A percentile compares a stretch with the other conserved stretches of the same genome.
These are phyloP conservation scores for Colletotrichum cereale DNA, from an alignment of 2,329 filamentous ascomycete species.

Conservation along the genomic window DNA sequence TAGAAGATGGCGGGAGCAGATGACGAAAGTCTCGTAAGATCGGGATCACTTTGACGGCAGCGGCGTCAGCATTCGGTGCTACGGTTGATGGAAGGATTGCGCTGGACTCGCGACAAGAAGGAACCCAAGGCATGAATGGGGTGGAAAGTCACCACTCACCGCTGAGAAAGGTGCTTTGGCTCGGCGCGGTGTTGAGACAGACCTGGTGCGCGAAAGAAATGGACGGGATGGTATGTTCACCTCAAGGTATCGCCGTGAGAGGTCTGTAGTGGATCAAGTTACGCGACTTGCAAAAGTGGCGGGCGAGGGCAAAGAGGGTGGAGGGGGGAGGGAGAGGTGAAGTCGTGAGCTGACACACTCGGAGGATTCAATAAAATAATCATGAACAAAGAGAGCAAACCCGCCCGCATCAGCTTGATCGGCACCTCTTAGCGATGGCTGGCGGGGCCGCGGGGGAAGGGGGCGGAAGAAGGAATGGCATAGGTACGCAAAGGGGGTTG, in stretches of 20 bases:
- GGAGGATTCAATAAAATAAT: conserved; percentile 37
- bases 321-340: conserved; percentile 19
- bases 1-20: background rate
- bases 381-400: conserved; percentile 19
- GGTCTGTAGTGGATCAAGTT: conserved; percentile 1
- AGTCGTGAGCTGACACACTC: conserved; percentile 5
- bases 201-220: conserved; percentile 11
- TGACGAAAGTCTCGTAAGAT: conserved; percentile 26
- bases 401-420: conserved; percentile 28
- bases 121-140: background rate
- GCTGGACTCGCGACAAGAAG: conserved; percentile 17
- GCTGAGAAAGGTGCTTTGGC: conserved; percentile 23
- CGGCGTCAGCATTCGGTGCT: conserved; percentile 34
- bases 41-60: conserved; percentile 18
- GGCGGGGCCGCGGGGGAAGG: too few relatives aligned
- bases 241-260: conserved; percentile 15
- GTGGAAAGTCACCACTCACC: conserved; percentile 33
- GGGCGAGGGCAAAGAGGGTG: conserved; percentile 5
- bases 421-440: conserved; percentile 6
- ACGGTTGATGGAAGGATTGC: conserved; percentile 19
- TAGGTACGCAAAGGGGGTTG: conserved; percentile 1
- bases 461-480: background rate
- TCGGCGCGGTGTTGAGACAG: conserved; percentile 8
- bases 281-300: conserved; percentile 3
- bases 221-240: conserved; percentile 4